These are phyloP conservation scores for Nicotiana paniculata DNA, from an alignment of 257 asterid species.

Conservation along the genomic window DNA sequence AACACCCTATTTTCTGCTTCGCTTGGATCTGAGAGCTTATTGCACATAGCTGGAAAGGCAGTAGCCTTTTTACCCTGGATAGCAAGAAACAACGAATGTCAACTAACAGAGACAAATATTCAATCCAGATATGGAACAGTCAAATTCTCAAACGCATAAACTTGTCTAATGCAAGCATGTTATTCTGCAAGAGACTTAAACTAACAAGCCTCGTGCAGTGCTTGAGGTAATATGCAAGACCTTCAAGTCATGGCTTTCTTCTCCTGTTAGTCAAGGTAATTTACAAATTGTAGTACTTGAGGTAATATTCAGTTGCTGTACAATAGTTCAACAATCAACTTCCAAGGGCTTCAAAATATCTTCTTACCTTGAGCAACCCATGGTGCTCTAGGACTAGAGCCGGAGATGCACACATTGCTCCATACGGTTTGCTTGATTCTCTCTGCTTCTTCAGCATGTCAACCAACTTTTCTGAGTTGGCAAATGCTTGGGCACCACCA, in stretches of 20 bases:
- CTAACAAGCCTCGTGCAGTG: background rate
- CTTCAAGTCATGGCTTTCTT: background rate
- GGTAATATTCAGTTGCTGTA: background rate
- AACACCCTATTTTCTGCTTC: constrained; percentile 78
- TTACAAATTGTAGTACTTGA: background rate
- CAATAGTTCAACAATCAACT: background rate
- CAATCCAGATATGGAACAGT: background rate
- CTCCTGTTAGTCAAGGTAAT: background rate
- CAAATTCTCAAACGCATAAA: background rate
- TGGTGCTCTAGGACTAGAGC: constrained; percentile 85
- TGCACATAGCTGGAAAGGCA: constrained; percentile 81
- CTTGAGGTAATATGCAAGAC: background rate
- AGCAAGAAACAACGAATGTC: background rate
- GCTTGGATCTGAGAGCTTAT: constrained; percentile 64
- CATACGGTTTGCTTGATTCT: constrained; percentile 58
- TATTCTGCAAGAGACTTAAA: background rate
- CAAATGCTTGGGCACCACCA: constrained; percentile 91
- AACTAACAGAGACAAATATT: background rate
- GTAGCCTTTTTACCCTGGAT: constrained; percentile 91
- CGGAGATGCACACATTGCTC: constrained; percentile 97
- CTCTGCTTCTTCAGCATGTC: constrained; percentile 71
- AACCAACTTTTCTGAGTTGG: constrained; percentile 65
- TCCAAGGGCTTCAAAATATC: background rate
- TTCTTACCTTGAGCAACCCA: constrained; percentile 71
- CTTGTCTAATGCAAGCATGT: background rate